Conservation (phyloP, 345 rosid species). For the Acer saccharum region DNA sequence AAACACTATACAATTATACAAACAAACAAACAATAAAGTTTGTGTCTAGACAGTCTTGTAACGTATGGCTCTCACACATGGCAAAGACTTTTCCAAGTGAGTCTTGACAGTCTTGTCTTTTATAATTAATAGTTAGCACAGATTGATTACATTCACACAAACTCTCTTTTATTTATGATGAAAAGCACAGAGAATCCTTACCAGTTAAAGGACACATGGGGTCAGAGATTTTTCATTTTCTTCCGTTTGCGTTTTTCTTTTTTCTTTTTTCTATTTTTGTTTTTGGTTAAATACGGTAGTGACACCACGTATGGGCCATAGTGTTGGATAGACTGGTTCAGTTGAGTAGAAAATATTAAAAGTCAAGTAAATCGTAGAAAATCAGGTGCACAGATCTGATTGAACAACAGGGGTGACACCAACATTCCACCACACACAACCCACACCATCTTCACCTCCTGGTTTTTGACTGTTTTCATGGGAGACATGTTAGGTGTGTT, state of each 20-base stretch:
- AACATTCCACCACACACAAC: constrained; percentile 41
- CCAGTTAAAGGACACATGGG: not conserved
- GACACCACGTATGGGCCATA: constrained; percentile 27
- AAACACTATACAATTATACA: no score
- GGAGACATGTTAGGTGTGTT: constrained; percentile 24
- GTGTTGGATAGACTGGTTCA: constrained; percentile 29
- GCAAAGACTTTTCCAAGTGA: not conserved
- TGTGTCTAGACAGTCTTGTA: not conserved
- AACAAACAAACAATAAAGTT: not conserved
- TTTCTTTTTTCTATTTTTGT: not conserved
- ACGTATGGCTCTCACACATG: not conserved
- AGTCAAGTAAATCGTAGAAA: constrained; percentile 28
- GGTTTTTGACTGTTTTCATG: constrained; percentile 29
- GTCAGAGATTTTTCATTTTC: not conserved
- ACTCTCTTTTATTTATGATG: not conserved
- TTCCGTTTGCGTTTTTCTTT: not conserved
- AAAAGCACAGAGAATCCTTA: not conserved
- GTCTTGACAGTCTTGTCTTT: constrained; percentile 11
- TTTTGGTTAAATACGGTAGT: not conserved
- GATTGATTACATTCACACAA: not conserved
- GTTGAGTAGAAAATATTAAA: constrained; percentile 23
- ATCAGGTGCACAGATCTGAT: constrained; percentile 25
- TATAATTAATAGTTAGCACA: not conserved
- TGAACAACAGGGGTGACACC: constrained; percentile 32
- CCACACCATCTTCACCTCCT: constrained; percentile 18